These are phyloP conservation scores for Chrysosporium keratinophilum DNA, from an alignment of 2,329 filamentous ascomycete species.

Conservation along the genomic window DNA sequence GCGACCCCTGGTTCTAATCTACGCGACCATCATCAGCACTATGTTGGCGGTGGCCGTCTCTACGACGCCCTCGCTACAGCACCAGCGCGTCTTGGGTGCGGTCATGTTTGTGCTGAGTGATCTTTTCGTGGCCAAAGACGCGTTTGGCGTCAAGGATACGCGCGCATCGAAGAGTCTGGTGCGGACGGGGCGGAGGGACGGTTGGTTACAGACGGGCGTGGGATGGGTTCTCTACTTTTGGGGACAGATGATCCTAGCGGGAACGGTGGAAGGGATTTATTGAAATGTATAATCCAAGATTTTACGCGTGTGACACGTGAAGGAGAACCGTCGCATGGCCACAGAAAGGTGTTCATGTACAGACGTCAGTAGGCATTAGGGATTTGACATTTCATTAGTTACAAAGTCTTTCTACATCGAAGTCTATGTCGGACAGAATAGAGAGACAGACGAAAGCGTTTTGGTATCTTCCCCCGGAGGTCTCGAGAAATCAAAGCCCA, in stretches of 20 bases:
- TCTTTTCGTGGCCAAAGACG: slow-evolving; percentile 25
- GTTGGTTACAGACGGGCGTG: slow-evolving; percentile 15
- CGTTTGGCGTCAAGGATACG: slow-evolving; percentile 17
- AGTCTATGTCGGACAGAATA: not conserved
- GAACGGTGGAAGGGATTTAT: slow-evolving; percentile 9
- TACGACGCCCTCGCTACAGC: slow-evolving; percentile 15
- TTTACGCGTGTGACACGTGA: not conserved
- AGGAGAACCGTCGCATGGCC: not conserved
- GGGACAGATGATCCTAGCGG: slow-evolving; percentile 24
- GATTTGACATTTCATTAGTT: not conserved
- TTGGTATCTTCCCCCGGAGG: not conserved
- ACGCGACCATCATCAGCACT: slow-evolving; percentile 22
- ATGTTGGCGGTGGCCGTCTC: slow-evolving; percentile 24
- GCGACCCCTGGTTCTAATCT: slow-evolving; percentile 20
- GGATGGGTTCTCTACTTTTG: slow-evolving; percentile 24
- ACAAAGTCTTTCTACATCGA: not conserved
- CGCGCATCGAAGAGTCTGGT: slow-evolving; percentile 4
- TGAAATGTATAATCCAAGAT: not conserved
- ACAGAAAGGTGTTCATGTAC: no score
- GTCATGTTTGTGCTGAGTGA: slow-evolving; percentile 26
- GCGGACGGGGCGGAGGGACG: slow-evolving; percentile 12
- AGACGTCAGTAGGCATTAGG: not conserved
- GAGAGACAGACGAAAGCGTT: not conserved
- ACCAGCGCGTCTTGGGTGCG: slow-evolving; percentile 22
- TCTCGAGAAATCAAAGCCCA: not conserved